Evolutionary conservation across 2,329 filamentous ascomycete genomes (phyloP).

Genomic region (Ophiostoma pallidulum): DNA sequence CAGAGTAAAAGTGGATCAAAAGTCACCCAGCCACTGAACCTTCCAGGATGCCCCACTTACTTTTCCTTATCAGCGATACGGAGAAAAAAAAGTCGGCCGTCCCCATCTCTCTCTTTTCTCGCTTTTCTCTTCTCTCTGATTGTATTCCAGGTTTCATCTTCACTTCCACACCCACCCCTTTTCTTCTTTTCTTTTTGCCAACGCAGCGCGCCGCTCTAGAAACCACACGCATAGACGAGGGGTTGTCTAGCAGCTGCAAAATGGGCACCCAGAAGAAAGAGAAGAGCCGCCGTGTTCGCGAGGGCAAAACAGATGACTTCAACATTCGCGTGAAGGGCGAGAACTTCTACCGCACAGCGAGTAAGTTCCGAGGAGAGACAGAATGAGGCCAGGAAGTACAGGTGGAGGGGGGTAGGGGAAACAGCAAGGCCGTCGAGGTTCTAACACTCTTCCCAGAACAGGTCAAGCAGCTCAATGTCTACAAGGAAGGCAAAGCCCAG

Average conservation of each 20-base stretch:
- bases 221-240: neutral
- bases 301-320: conserved; percentile 78
- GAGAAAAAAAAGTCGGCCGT: conserved; percentile 10
- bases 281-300: conserved; percentile 66
- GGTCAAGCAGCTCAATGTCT: conserved; percentile 51
- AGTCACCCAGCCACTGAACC: conserved; percentile 9
- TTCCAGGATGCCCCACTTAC: conserved; percentile 10
- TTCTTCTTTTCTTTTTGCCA: too few species aligned
- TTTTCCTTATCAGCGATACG: conserved; percentile 16
- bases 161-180: conserved; percentile 8
- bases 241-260: conserved; percentile 4
- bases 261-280: conserved; percentile 64
- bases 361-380: conserved; percentile 9
- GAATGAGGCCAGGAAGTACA: neutral
- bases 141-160: conserved; percentile 8
- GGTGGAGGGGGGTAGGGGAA: too few species aligned
- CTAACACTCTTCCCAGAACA: conserved; percentile 12
- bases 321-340: conserved; percentile 94
- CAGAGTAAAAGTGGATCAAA: neutral
- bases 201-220: conserved; percentile 1
- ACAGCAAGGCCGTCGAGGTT: too few species aligned
- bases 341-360: conserved; percentile 74
- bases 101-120: conserved; percentile 3
- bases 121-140: conserved; percentile 5
- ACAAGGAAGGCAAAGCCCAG: conserved; percentile 72